phyloP scores from a whole-genome alignment of 2,329 filamentous ascomycete genomes.

The Colletotrichum falcatum region DNA sequence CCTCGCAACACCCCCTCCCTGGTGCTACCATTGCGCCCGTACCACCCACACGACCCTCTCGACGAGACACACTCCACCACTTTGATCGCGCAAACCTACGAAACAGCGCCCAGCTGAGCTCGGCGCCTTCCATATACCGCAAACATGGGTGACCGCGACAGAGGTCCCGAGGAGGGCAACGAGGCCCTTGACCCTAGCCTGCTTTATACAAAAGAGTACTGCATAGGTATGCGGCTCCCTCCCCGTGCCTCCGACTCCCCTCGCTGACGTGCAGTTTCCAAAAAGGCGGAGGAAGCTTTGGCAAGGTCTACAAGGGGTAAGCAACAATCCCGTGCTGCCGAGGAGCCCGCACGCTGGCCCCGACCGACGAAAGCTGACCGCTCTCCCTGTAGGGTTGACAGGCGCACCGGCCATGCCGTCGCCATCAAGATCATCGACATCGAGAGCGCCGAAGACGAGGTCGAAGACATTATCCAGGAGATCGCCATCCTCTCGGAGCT shows the following conservation, averaged over 20 bases:
- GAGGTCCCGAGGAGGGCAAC: conserved; percentile 60
- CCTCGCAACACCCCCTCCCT: no score
- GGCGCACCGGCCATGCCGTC: conserved; percentile 90
- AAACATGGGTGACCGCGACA: conserved; percentile 62
- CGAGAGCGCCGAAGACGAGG: conserved; percentile 98
- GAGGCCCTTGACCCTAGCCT: conserved; percentile 84
- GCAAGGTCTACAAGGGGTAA: conserved; percentile 98
- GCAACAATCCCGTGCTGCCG: not conserved
- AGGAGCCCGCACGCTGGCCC: not conserved
- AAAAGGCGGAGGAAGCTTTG: conserved; percentile 93
- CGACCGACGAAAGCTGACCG: conserved; percentile 20
- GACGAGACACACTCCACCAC: not conserved
- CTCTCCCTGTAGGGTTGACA: conserved; percentile 79
- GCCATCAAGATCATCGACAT: conserved; percentile 99
- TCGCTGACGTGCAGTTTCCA: conserved; percentile 35
- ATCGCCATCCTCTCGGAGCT: conserved; percentile 97
- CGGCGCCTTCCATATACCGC: conserved; percentile 24
- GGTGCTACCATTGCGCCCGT: conserved; percentile 1
- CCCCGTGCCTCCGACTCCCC: conserved; percentile 4
- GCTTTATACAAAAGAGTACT: conserved; percentile 93
- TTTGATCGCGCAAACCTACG: not conserved
- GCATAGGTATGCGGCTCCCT: conserved; percentile 73
- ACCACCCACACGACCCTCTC: not conserved
- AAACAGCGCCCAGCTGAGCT: not conserved
- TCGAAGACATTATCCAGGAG: conserved; percentile 99